Evolutionary conservation across 768 basidiomycete genomes (phyloP), one percentile per base, ranked within the genome.

Genomic region (Macrolepiota albuminosa): DNA sequence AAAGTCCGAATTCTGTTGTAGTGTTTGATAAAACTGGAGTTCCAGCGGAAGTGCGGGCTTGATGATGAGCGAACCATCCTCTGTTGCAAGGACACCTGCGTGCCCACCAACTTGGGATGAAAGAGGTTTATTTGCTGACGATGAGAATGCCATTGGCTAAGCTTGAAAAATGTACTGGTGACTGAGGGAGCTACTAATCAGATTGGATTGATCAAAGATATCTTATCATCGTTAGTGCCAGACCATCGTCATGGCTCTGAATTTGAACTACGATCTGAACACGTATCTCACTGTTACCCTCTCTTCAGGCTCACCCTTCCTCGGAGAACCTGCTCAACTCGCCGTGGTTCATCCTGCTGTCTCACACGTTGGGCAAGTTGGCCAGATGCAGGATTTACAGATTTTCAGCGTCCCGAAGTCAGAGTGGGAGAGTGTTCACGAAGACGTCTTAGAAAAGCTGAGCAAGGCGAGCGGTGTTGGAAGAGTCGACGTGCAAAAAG

Each of bases 21-120:
- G 70, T 39, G 71, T 63, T 59, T 85, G 81, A 72, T 95, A 96
- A 70, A 95, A 95, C 24, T 75, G 75, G 40, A 84, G 76, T 68
- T 96, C 93, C 40, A 74, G 71, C 0, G 78, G 79, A 11, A 85
- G 73, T 16, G 86, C 83, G 6, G 87, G 84, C 72, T 96, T 95
- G 76, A 94, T 86, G 46, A 96, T 72, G n/a, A 93, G 82, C 1
- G 85, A 85, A 14, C 84, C 85, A 65, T 91, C 88, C 62, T 86
- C 87, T 4, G 83, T 85, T 6, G 84, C 76, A 47, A 83, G 76
- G n/a, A 95, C 81, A 21, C 88, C 86, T 4, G 82, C 70, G 67
- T 96, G 94, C 0, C 93, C 93, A 21, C 89, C 92, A 53, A 95
- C 92, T 73, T 94, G 68, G 29, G 68, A 66, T 34, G 65, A 40